Conservation (phyloP, 768 basidiomycete genomes). For the Termitomyces sp. region DNA sequence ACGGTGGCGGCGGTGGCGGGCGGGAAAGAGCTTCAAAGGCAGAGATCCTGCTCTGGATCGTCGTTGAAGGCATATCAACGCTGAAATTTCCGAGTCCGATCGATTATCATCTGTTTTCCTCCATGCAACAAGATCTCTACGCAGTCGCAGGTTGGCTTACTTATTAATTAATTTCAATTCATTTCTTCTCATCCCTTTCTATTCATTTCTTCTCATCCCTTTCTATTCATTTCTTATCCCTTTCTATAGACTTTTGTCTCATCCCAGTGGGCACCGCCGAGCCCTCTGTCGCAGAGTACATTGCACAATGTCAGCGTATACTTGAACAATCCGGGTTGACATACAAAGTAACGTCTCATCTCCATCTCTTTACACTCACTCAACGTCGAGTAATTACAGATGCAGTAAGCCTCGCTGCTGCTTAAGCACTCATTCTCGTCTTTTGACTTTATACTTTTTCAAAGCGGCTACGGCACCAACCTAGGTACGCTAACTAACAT, state of each 20-base stretch:
- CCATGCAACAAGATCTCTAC: constrained; percentile 50
- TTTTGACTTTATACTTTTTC: background rate
- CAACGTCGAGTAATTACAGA: constrained; percentile 27
- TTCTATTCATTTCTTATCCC: too few relatives aligned
- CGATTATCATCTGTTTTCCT: background rate
- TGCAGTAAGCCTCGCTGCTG: constrained; percentile 50
- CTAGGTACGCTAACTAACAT: constrained; percentile 41
- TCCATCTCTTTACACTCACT: background rate
- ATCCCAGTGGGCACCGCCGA: constrained; percentile 79
- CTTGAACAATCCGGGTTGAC: constrained; percentile 79
- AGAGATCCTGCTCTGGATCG: constrained; percentile 53
- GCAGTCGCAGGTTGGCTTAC: constrained; percentile 79
- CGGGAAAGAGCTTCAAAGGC: constrained; percentile 54
- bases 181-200: too few relatives aligned
- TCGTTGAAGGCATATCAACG: constrained; percentile 35
- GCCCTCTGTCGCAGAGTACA: constrained; percentile 72
- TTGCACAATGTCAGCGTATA: constrained; percentile 78
- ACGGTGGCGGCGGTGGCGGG: constrained; percentile 35
- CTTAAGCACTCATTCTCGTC: too few relatives aligned
- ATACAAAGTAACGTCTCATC: constrained; percentile 55
- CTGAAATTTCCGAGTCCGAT: constrained; percentile 12
- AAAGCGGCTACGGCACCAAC: constrained; percentile 89
- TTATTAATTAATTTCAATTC: too few relatives aligned
- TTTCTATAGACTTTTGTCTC: constrained; percentile 70
- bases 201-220: too few relatives aligned